Percentiles rank a stretch among this genome's conserved stretches.
These are phyloP conservation scores for Cnidoscolus chayamansa DNA, from an alignment of 441 rosid species.

Conservation along the genomic window DNA sequence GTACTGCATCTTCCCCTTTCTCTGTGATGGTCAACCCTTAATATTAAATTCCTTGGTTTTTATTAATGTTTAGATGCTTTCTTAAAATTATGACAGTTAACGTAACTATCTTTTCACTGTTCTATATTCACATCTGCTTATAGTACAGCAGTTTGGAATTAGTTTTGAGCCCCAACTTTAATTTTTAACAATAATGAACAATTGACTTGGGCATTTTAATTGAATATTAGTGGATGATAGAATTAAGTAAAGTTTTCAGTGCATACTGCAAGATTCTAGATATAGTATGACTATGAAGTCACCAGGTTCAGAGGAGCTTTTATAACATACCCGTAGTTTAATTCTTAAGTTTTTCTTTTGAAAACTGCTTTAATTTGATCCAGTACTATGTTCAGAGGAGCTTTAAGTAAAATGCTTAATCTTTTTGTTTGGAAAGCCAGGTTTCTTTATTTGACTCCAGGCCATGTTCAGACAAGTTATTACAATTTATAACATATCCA, in stretches of 20 bases:
- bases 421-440: no score
- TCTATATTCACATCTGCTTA: background rate
- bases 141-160: background rate
- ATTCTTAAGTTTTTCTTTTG: background rate
- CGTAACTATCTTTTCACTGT: no score
- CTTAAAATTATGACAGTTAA: background rate
- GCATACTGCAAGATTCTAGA: background rate
- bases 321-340: background rate
- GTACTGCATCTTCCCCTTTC: background rate
- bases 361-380: background rate
- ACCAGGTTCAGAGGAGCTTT: background rate
- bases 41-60: background rate
- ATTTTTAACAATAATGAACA: background rate
- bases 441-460: no score
- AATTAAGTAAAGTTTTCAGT: background rate
- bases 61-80: background rate
- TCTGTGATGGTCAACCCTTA: background rate
- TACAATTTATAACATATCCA: no score
- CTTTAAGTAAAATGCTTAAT: no score
- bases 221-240: background rate
- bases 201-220: background rate
- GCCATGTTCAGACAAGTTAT: no score
- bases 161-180: background rate
- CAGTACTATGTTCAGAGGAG: no score
- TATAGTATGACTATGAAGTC: background rate